phyloP scores from a whole-genome alignment of 768 basidiomycete genomes.

The Serpula lacrymans region DNA sequence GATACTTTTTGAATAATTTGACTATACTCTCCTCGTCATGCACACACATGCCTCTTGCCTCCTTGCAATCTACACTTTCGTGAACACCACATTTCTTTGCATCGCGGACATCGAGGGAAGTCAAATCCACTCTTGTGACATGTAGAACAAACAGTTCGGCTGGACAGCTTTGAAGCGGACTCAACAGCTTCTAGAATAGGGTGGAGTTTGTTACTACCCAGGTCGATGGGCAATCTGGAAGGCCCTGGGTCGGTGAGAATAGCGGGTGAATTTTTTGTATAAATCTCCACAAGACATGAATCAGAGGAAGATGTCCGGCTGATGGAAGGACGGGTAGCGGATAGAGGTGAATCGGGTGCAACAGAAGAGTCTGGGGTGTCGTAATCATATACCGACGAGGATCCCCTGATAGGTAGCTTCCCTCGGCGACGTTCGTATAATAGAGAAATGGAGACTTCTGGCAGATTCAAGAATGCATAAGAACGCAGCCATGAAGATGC shows the following conservation, averaged over 20 bases:
- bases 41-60: constrained; percentile 51
- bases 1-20: constrained; percentile 4
- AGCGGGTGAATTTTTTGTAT: constrained; percentile 9
- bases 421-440: too few relatives aligned
- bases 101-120: constrained; percentile 61
- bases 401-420: constrained; percentile 2
- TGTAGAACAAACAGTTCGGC: constrained; percentile 41
- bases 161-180: constrained; percentile 47
- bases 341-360: constrained; percentile 28
- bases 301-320: constrained; percentile 36
- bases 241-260: constrained; percentile 9
- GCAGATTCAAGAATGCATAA: constrained; percentile 15
- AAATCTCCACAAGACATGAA: constrained; percentile 8
- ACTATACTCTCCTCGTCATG: not conserved
- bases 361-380: constrained; percentile 20
- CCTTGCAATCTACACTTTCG: constrained; percentile 53
- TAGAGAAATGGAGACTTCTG: constrained; percentile 7
- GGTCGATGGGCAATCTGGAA: constrained; percentile 17
- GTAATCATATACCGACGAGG: constrained; percentile 9
- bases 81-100: constrained; percentile 62
- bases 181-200: constrained; percentile 52
- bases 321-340: constrained; percentile 30
- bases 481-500: constrained; percentile 28
- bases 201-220: constrained; percentile 20
- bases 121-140: constrained; percentile 52